Percentiles rank a stretch among this genome's conserved stretches.
Conservation (phyloP, 2,329 filamentous ascomycete species). For the Cordyceps militaris region DNA sequence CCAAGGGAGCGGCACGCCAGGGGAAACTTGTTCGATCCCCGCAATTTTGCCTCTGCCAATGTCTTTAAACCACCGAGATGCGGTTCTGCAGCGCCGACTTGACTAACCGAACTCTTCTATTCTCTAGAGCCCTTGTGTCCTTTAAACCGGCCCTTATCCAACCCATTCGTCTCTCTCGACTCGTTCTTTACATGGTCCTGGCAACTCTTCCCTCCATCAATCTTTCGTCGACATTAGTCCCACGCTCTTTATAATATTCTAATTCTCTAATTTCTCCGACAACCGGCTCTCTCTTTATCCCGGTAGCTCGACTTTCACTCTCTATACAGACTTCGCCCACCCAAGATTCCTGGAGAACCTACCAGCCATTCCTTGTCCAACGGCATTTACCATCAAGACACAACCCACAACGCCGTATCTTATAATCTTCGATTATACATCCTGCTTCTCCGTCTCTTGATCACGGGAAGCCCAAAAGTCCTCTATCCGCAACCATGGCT, state of each 20-base stretch:
- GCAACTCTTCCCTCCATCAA: slow-evolving; percentile 42
- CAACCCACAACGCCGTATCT: slow-evolving; percentile 15
- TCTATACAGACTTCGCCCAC: slow-evolving; percentile 31
- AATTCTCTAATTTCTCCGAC: slow-evolving; percentile 41
- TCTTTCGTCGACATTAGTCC: slow-evolving; percentile 49
- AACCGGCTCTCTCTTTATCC: slow-evolving; percentile 33
- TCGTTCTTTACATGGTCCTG: slow-evolving; percentile 32
- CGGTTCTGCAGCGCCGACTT: slow-evolving; percentile 12
- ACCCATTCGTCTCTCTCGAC: slow-evolving; percentile 31
- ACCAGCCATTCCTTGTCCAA: slow-evolving; percentile 38
- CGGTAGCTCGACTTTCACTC: slow-evolving; percentile 31
- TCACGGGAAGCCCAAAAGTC: not conserved
- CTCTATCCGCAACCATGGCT: slow-evolving; percentile 33
- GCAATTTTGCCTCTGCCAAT: slow-evolving; percentile 14
- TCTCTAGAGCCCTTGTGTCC: slow-evolving; percentile 37
- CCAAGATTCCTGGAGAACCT: slow-evolving; percentile 48
- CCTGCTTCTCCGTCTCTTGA: slow-evolving; percentile 16
- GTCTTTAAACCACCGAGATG: slow-evolving; percentile 21
- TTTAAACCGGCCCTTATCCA: slow-evolving; percentile 41
- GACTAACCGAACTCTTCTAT: slow-evolving; percentile 24
- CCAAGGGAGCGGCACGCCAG: slow-evolving; percentile 23
- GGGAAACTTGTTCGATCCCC: slow-evolving; percentile 11
- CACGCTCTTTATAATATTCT: slow-evolving; percentile 50
- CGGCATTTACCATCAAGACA: slow-evolving; percentile 16
- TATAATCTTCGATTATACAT: slow-evolving; percentile 20